phyloP scores from a whole-genome alignment of 2,329 filamentous ascomycete species.

The Sordariomycetes sp. region DNA sequence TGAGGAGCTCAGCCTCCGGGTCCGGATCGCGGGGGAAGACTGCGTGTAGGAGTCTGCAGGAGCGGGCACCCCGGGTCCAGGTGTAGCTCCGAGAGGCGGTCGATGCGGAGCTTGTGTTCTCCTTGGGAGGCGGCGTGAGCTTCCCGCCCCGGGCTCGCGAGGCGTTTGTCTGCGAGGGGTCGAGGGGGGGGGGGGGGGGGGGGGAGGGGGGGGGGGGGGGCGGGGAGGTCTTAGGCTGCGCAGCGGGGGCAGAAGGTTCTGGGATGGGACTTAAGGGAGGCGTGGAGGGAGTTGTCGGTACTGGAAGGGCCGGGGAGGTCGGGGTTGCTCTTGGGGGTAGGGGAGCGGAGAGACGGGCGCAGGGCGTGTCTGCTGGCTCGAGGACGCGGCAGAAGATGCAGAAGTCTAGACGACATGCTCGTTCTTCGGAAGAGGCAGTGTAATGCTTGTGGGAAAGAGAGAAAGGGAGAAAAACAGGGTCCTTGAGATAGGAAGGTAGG shows the following conservation, averaged over 20 bases:
- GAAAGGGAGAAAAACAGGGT: no score
- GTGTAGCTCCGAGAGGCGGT: neutral
- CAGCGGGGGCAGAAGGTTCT: neutral
- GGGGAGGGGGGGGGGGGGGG: neutral
- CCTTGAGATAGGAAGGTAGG: no score
- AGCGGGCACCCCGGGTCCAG: neutral
- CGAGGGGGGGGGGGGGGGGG: neutral
- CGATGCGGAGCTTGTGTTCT: neutral
- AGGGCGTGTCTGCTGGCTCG: neutral
- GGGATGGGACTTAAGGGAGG: neutral
- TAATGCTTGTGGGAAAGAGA: no score
- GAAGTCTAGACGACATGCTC: neutral
- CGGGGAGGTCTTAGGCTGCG: neutral
- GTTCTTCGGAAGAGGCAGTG: no score
- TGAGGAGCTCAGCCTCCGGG: neutral
- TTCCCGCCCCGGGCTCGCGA: neutral
- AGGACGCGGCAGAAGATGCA: constrained; percentile 2
- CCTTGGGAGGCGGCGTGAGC: neutral
- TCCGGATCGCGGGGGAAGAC: neutral
- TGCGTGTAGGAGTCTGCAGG: neutral
- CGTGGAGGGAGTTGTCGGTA: neutral
- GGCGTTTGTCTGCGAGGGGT: neutral
- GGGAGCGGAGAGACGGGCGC: neutral
- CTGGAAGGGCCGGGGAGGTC: neutral
- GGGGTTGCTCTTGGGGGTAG: neutral